phyloP scores from a whole-genome alignment of 2,329 filamentous ascomycete genomes.

The Epichloe amarillans region DNA sequence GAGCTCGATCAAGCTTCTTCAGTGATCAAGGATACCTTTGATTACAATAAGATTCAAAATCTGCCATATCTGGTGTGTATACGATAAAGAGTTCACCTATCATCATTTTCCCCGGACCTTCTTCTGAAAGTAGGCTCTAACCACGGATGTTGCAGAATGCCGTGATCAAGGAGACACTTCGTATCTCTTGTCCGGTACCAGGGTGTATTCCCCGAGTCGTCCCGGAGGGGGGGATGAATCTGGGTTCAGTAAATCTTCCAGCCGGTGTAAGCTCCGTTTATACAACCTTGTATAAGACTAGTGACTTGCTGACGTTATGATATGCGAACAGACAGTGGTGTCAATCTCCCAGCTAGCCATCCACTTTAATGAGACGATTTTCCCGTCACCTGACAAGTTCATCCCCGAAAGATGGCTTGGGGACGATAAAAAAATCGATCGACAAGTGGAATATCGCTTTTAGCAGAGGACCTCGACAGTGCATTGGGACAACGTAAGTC shows the following conservation, averaged over 20 bases:
- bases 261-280: not conserved
- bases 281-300: too few relatives aligned
- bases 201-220: not conserved
- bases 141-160: not conserved
- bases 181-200: not conserved
- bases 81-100: too few relatives aligned
- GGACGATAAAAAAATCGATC: not conserved
- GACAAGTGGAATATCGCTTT: constrained; percentile 1
- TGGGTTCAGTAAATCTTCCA: not conserved
- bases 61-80: not conserved
- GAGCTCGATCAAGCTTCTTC: not conserved
- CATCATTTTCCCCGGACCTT: not conserved
- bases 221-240: not conserved
- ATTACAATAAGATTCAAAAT: not conserved
- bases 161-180: not conserved
- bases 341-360: not conserved
- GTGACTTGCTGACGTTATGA: too few relatives aligned
- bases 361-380: not conserved
- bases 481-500: not conserved
- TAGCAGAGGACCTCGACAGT: not conserved
- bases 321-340: not conserved
- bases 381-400: not conserved
- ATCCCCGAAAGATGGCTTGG: not conserved
- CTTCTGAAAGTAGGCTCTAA: not conserved
- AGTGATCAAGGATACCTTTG: not conserved